These are phyloP conservation scores for Thuja plicata DNA, from an alignment of 83 land plant species.

Conservation along the genomic window DNA sequence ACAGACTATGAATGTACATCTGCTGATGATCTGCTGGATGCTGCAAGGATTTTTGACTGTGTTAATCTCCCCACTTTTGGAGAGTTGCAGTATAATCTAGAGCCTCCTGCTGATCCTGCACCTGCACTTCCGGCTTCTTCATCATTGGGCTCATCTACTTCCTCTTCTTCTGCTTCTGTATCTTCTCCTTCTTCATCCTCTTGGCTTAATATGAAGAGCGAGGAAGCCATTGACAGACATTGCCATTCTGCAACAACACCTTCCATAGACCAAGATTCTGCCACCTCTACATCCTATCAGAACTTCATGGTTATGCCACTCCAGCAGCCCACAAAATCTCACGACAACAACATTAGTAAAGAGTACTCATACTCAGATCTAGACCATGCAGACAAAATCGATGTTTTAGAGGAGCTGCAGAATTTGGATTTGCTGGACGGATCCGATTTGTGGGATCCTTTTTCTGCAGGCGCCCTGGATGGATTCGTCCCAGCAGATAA, in stretches of 20 bases:
- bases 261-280: slow-evolving; percentile 5
- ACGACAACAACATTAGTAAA: background rate
- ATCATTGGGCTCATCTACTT: background rate
- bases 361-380: background rate
- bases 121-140: background rate
- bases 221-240: background rate
- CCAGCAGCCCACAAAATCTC: background rate
- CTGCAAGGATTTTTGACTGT: slow-evolving; percentile 10
- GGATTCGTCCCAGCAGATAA: background rate
- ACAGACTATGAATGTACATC: background rate
- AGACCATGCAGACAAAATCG: slow-evolving; percentile 11
- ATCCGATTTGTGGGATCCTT: slow-evolving; percentile 14
- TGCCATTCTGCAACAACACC: background rate
- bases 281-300: slow-evolving; percentile 7
- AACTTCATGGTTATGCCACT: background rate
- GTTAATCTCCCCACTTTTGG: background rate
- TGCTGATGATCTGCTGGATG: slow-evolving; percentile 6
- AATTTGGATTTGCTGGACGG: slow-evolving; percentile 11
- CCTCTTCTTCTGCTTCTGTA: slow-evolving; percentile 7
- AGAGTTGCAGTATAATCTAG: background rate
- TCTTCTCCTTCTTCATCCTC: slow-evolving; percentile 15
- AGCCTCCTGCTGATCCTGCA: background rate
- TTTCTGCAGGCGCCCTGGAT: background rate
- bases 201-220: background rate
- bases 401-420: slow-evolving; percentile 13